These are phyloP conservation scores for Magnusiomyces paraingens DNA, from an alignment of 1,139 yeast genomes.

Conservation along the genomic window DNA sequence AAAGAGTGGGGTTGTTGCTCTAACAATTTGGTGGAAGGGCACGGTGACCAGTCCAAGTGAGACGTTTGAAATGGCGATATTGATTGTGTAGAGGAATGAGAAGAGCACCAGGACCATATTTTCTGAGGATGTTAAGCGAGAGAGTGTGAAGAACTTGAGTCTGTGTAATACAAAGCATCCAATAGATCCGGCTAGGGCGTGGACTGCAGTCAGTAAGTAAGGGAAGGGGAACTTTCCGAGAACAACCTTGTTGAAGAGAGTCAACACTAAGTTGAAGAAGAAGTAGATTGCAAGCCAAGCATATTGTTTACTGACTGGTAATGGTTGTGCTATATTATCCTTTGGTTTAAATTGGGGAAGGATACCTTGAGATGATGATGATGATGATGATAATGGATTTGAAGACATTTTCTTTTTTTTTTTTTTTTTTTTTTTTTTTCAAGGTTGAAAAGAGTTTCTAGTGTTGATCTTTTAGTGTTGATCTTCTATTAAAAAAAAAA, in stretches of 20 bases:
- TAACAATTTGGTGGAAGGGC: constrained; percentile 27
- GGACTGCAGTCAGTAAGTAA: constrained; percentile 24
- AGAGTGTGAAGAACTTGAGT: constrained; percentile 21
- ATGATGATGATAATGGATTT: too few species aligned
- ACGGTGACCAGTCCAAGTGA: constrained; percentile 27
- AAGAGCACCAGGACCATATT: constrained; percentile 22
- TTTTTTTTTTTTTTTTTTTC: too few species aligned
- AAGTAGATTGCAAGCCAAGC: constrained; percentile 25
- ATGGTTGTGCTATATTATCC: background rate
- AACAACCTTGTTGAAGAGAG: constrained; percentile 26
- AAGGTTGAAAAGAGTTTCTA: too few species aligned
- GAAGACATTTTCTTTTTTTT: too few species aligned
- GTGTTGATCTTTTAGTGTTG: too few species aligned
- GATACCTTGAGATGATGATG: too few species aligned
- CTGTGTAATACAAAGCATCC: constrained; percentile 23
- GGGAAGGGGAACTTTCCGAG: constrained; percentile 28
- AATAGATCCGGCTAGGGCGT: constrained; percentile 24
- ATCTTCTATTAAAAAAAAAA: too few species aligned
- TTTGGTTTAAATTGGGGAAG: too few species aligned
- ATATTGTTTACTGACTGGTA: constrained; percentile 10
- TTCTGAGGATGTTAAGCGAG: constrained; percentile 21
- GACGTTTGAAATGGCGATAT: constrained; percentile 27
- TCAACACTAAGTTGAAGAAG: constrained; percentile 25
- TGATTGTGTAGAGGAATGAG: constrained; percentile 26
- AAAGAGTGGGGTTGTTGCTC: constrained; percentile 27